Evolutionary conservation across 2,329 filamentous ascomycete genomes (phyloP).

Genomic region (Stachybotrys chlorohalonatus): DNA sequence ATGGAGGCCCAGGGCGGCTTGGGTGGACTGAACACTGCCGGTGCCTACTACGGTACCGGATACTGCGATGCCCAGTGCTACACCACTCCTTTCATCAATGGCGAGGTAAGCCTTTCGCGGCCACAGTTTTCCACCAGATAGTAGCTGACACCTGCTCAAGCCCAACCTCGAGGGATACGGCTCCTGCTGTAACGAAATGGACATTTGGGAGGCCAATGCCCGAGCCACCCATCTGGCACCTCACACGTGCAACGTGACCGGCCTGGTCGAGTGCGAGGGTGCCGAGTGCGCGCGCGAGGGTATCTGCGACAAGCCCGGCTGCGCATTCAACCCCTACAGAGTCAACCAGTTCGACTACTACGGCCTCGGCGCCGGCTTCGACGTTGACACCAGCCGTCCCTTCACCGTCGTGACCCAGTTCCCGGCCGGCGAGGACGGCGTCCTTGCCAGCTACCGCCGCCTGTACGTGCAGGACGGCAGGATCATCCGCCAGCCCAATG

Average conservation of each 20-base stretch:
- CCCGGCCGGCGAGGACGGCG: constrained; percentile 23
- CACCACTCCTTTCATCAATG: constrained; percentile 40
- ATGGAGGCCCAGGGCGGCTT: constrained; percentile 50
- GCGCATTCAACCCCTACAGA: constrained; percentile 33
- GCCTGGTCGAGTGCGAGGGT: constrained; percentile 35
- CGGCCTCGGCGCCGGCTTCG: constrained; percentile 14
- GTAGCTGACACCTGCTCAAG: background rate
- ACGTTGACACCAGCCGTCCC: constrained; percentile 25
- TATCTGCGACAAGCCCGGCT: constrained; percentile 35
- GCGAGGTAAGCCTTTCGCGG: constrained; percentile 24
- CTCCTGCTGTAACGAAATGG: constrained; percentile 45
- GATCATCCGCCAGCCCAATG: constrained; percentile 2
- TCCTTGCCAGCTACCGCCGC: constrained; percentile 39
- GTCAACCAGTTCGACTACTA: constrained; percentile 19
- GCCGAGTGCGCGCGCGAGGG: constrained; percentile 26
- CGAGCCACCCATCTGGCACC: constrained; percentile 34
- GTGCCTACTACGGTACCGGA: constrained; percentile 52
- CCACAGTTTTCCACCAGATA: constrained; percentile 7
- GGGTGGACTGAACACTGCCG: constrained; percentile 44
- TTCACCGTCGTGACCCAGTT: constrained; percentile 44
- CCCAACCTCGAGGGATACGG: constrained; percentile 31
- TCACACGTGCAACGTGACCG: constrained; percentile 35
- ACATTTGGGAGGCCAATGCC: constrained; percentile 46
- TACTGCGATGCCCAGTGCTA: constrained; percentile 56
- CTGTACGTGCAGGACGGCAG: constrained; percentile 31